Evolutionary conservation across 768 basidiomycete genomes (phyloP).

Genomic region (Peribolospora kevripleyi): DNA sequence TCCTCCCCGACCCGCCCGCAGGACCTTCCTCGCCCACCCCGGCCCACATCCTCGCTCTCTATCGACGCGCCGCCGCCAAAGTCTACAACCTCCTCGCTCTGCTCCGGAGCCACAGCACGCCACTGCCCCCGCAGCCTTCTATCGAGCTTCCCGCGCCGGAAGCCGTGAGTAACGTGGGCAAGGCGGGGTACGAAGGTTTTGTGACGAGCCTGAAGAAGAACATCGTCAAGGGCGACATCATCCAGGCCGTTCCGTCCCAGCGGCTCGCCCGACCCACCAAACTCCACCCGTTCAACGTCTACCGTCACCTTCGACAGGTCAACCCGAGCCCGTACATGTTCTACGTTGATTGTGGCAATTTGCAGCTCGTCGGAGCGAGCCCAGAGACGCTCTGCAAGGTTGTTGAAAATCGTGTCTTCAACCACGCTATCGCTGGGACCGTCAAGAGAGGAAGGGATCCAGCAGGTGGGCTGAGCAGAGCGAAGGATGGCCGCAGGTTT

Average conservation of each 20-base stretch:
- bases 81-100: constrained; percentile 20
- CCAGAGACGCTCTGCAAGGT: constrained; percentile 96
- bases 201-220: constrained; percentile 82
- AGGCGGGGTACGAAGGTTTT: constrained; percentile 68
- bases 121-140: constrained; percentile 24
- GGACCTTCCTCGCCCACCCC: constrained; percentile 3
- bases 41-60: constrained; percentile 47
- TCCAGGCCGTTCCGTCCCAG: constrained; percentile 95
- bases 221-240: constrained; percentile 89
- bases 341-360: constrained; percentile 62
- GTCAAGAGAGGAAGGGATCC: constrained; percentile 58
- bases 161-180: constrained; percentile 71
- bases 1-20: constrained; percentile 31
- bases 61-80: constrained; percentile 63
- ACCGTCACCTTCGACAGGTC: constrained; percentile 71
- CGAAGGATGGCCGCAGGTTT: background rate
- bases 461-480: constrained; percentile 36
- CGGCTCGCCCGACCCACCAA: constrained; percentile 58
- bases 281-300: constrained; percentile 92
- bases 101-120: background rate
- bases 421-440: constrained; percentile 95
- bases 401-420: constrained; percentile 68
- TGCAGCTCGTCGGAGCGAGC: constrained; percentile 92
- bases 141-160: constrained; percentile 23
- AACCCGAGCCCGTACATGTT: constrained; percentile 99